Evolutionary conservation across 768 basidiomycete species (phyloP), one percentile per base, ranked within the genome.

Genomic region (Trichaptum fuscoviolaceum): DNA sequence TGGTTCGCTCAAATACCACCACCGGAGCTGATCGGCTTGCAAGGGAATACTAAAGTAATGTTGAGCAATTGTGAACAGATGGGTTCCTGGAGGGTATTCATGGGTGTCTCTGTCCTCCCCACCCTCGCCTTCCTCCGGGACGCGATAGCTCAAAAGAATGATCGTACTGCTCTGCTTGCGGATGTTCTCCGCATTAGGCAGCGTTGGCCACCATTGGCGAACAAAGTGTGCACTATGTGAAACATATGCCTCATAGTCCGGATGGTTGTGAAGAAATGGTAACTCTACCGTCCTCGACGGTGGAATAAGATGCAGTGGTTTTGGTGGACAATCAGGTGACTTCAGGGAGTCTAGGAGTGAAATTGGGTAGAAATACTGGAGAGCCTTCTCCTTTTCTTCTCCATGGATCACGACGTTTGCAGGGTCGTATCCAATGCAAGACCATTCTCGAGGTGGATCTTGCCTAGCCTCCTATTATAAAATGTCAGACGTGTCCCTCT

Each of bases 131-230:
- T 25, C 24, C 8, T 79, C 75, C n/a, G 79, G 82, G 69, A 90
- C 85, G 66, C 89, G 87, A 12, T 82, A 79, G 0, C 87, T 85
- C 3, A 90, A 82, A 0, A 91, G 80, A 24, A 90, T 83, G 24
- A 91, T 89, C 0, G 89, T 89, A 70, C 88, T 90, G 75, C 88
- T 90, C 9, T 90, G 81, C 26, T 85, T 80, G 1, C 87, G 90
- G 15, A 90, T 83, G 1, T 81, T 52, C 30, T 12, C 23, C 25
- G 59, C 15, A 25, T 25, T 79, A 0, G 85, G 81, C 2, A 91
- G 75, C 2, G 84, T 85, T 1, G 90, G 90, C 90, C 90, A 91
- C 90, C 90, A 91, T 68, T 91, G 90, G 12, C 90, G 84, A 6
- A 91, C 89, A 67, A 91, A 91, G 75, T 91, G 89, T 0, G 88